phyloP scores from a whole-genome alignment of 257 asterid species.

The Sherardia arvensis region DNA sequence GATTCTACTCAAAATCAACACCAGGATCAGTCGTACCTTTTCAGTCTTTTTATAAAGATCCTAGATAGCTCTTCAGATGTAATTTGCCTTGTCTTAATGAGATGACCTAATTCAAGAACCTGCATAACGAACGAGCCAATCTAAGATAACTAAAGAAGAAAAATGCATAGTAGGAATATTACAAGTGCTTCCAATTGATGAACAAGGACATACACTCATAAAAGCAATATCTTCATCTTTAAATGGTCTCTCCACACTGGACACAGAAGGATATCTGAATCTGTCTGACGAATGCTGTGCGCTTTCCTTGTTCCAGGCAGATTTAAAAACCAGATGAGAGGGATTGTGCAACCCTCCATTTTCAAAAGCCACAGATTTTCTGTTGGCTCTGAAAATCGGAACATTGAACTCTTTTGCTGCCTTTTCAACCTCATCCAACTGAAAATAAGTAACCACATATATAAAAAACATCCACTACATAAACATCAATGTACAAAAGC shows the following conservation, averaged over 20 bases:
- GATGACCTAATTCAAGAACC: slow-evolving; percentile 82
- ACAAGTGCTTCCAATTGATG: background rate
- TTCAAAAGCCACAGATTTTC: slow-evolving; percentile 56
- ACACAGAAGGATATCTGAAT: slow-evolving; percentile 43
- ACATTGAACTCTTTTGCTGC: slow-evolving; percentile 59
- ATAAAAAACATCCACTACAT: background rate
- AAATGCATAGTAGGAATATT: background rate
- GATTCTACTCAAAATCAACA: background rate
- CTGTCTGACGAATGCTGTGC: slow-evolving; percentile 14
- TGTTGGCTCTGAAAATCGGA: slow-evolving; percentile 55
- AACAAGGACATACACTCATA: slow-evolving; percentile 56
- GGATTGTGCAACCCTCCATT: slow-evolving; percentile 81
- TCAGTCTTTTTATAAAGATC: slow-evolving; percentile 56
- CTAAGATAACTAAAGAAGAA: background rate
- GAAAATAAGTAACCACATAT: slow-evolving; percentile 4
- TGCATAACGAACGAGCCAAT: slow-evolving; percentile 19
- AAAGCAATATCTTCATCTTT: slow-evolving; percentile 75
- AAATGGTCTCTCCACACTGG: slow-evolving; percentile 45
- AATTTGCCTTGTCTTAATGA: slow-evolving; percentile 54
- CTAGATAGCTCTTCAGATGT: slow-evolving; percentile 68
- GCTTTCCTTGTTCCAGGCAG: slow-evolving; percentile 40
- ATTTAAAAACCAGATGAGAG: slow-evolving; percentile 57
- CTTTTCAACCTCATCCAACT: slow-evolving; percentile 74
- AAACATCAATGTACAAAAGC: background rate
- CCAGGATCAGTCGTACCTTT: slow-evolving; percentile 37